phyloP scores from a whole-genome alignment of 1,139 yeast species.

The Meyerozyma smithsonii region DNA sequence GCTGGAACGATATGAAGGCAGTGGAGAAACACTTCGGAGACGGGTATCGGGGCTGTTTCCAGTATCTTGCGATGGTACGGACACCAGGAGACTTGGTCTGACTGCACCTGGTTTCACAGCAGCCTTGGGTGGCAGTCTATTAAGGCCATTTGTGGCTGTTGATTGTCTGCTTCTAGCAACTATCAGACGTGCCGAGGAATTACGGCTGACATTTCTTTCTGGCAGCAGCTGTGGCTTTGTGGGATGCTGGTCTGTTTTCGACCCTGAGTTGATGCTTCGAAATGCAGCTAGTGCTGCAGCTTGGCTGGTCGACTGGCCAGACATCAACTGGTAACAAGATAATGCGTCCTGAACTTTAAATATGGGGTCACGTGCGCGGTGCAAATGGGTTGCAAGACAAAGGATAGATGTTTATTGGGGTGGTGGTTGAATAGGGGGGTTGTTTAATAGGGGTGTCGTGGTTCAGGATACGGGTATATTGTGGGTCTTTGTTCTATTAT shows the following conservation, averaged over 20 bases:
- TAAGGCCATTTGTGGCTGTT: background rate
- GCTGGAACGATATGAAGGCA: background rate
- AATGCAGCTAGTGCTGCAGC: slow-evolving; percentile 21
- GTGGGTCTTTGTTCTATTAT: no score
- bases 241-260: background rate
- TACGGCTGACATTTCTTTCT: background rate
- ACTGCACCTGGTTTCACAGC: background rate
- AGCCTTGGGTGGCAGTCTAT: background rate
- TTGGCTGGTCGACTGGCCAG: slow-evolving; percentile 12
- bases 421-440: no score
- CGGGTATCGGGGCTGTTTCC: background rate
- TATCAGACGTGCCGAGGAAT: background rate
- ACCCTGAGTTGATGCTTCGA: slow-evolving; percentile 7
- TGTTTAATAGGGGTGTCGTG: no score
- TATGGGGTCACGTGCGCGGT: background rate
- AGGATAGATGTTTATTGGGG: no score
- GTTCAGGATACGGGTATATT: no score
- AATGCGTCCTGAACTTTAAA: background rate
- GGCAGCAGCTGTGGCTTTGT: slow-evolving; percentile 1
- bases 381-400: no score
- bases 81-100: no score
- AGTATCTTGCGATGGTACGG: no score
- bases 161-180: background rate
- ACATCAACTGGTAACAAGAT: background rate
- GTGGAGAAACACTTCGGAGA: background rate